These are phyloP conservation scores for Sanguinoderma infundibulare DNA, from an alignment of 1,284 basidiomycete genomes.

Conservation along the genomic window DNA sequence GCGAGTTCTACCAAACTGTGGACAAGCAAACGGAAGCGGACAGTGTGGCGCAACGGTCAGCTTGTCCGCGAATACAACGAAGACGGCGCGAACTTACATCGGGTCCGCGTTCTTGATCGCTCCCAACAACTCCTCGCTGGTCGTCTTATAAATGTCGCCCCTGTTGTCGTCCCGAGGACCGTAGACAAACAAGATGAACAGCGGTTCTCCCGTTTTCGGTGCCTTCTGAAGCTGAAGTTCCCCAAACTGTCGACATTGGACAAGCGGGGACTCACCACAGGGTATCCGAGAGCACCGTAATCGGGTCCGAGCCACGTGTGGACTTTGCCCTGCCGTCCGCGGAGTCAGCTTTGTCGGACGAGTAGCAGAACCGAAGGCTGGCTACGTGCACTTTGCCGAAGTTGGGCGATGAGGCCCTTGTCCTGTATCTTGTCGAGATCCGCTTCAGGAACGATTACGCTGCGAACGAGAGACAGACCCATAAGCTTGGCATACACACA, in stretches of 20 bases:
- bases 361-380: neutral
- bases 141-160: neutral
- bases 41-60: neutral
- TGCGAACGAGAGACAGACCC: neutral
- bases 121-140: neutral
- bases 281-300: conserved; percentile 23
- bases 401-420: conserved; percentile 18
- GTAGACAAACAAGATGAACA: conserved; percentile 16
- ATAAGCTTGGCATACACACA: neutral
- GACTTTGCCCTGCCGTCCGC: conserved; percentile 13
- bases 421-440: conserved; percentile 16
- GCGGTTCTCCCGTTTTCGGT: conserved; percentile 7
- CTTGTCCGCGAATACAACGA: neutral
- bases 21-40: neutral
- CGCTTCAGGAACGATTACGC: conserved; percentile 22
- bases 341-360: neutral
- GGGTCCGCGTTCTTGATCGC: conserved; percentile 18
- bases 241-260: neutral
- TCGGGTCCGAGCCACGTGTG: conserved; percentile 23
- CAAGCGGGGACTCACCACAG: conserved; percentile 19
- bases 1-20: conserved; percentile 24
- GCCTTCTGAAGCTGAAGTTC: neutral
- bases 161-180: neutral
- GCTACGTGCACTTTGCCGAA: conserved; percentile 12
- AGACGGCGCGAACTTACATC: conserved; percentile 5